These are phyloP conservation scores for Cordyceps sp. DNA, from an alignment of 2,329 filamentous ascomycete genomes.

Conservation along the genomic window DNA sequence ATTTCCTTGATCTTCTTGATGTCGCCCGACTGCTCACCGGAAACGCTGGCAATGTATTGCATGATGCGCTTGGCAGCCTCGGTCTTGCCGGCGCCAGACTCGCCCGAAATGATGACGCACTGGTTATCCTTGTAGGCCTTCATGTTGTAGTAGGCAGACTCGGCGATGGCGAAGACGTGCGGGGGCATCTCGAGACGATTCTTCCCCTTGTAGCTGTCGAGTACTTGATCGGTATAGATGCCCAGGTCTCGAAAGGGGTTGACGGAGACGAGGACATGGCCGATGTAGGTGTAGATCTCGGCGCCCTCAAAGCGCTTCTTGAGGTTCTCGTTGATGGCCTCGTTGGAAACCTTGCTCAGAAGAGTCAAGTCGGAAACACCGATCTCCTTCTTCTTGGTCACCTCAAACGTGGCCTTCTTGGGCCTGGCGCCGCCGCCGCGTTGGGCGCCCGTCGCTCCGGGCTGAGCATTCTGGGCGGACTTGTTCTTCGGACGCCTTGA, in stretches of 20 bases:
- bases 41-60: constrained; percentile 98
- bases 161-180: constrained; percentile 94
- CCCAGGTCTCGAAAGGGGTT: constrained; percentile 96
- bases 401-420: constrained; percentile 92
- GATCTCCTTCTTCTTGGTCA: constrained; percentile 97
- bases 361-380: constrained; percentile 94
- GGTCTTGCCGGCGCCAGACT: constrained; percentile 96
- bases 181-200: constrained; percentile 90
- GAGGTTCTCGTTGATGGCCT: constrained; percentile 97
- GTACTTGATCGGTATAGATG: constrained; percentile 89
- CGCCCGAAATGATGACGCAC: constrained; percentile 97
- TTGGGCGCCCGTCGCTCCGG: constrained; percentile 18
- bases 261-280: constrained; percentile 96
- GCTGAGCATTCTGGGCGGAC: constrained; percentile 18
- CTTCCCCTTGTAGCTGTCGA: constrained; percentile 90
- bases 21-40: constrained; percentile 65
- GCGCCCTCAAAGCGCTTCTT: constrained; percentile 95
- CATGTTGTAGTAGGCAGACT: constrained; percentile 98
- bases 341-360: constrained; percentile 96
- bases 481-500: constrained; percentile 24
- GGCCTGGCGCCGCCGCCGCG: constrained; percentile 42
- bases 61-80: constrained; percentile 97
- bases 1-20: constrained; percentile 98
- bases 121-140: constrained; percentile 98
- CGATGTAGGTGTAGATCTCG: constrained; percentile 99